Conservation (phyloP, 2,329 filamentous ascomycete genomes). For the Colletotrichum sp. region DNA sequence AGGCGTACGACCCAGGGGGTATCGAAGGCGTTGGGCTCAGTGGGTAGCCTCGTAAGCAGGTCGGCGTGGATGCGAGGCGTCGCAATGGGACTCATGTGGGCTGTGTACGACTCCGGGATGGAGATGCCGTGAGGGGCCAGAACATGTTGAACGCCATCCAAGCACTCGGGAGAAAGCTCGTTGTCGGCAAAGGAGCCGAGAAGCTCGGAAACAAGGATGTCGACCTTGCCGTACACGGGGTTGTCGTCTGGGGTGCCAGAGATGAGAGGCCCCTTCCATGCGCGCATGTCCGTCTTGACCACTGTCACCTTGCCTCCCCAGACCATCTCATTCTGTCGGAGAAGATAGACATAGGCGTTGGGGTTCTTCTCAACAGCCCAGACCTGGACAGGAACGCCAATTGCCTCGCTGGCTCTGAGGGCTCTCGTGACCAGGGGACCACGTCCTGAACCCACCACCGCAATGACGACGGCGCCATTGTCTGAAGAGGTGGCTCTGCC, state of each 20-base stretch:
- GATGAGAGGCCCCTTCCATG: slow-evolving; percentile 82
- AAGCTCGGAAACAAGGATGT: slow-evolving; percentile 93
- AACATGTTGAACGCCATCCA: slow-evolving; percentile 94
- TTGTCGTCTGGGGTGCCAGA: slow-evolving; percentile 44
- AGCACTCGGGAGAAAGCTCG: slow-evolving; percentile 93
- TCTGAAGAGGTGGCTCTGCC: slow-evolving; percentile 76
- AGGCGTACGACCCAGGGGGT: slow-evolving; percentile 96
- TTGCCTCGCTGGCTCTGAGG: slow-evolving; percentile 76
- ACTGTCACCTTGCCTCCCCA: slow-evolving; percentile 85
- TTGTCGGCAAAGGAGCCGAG: slow-evolving; percentile 97
- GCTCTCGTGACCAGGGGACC: slow-evolving; percentile 91
- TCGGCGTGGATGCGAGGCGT: slow-evolving; percentile 87
- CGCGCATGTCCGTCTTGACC: slow-evolving; percentile 96
- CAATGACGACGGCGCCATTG: slow-evolving; percentile 77
- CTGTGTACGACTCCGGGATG: slow-evolving; percentile 91
- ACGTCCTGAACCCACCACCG: slow-evolving; percentile 90
- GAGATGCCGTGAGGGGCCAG: slow-evolving; percentile 85
- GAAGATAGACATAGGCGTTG: slow-evolving; percentile 92
- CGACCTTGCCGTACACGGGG: slow-evolving; percentile 69
- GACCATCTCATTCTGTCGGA: slow-evolving; percentile 81
- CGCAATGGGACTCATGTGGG: slow-evolving; percentile 89
- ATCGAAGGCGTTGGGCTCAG: slow-evolving; percentile 77
- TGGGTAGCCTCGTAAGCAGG: slow-evolving; percentile 64
- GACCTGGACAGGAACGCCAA: slow-evolving; percentile 79
- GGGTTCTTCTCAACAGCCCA: slow-evolving; percentile 99